Percentiles rank a stretch among this genome's conserved stretches.
Conservation (phyloP, 2,329 filamentous ascomycete species). For the Ustulina deusta region DNA sequence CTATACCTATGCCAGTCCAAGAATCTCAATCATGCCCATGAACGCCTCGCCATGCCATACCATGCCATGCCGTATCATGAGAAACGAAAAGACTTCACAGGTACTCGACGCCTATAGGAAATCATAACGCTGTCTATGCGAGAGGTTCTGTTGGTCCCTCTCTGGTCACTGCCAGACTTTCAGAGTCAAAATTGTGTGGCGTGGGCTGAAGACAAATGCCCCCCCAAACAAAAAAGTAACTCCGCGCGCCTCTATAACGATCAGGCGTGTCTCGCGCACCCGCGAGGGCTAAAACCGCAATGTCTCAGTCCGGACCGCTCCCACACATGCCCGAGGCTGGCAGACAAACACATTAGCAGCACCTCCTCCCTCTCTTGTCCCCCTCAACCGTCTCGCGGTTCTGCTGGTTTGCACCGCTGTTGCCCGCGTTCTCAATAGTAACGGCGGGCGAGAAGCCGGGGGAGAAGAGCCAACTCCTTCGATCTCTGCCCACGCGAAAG, state of each 20-base stretch:
- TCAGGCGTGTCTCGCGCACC: constrained; percentile 3
- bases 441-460: constrained; percentile 65
- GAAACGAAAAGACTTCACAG: constrained; percentile 14
- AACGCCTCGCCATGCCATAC: constrained; percentile 37
- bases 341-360: constrained; percentile 38
- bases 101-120: neutral
- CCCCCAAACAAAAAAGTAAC: too few species aligned
- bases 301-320: constrained; percentile 12
- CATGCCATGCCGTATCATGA: constrained; percentile 22
- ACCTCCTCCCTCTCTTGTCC: constrained; percentile 46
- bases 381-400: constrained; percentile 32
- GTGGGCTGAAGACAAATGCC: too few species aligned
- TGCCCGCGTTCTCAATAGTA: constrained; percentile 60
- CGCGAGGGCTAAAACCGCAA: neutral
- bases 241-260: neutral
- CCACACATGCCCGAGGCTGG: neutral
- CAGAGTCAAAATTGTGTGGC: neutral
- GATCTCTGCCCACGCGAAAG: constrained; percentile 69
- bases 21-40: constrained; percentile 27
- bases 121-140: neutral
- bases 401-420: constrained; percentile 44
- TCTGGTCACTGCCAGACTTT: neutral
- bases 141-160: neutral
- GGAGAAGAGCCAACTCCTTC: constrained; percentile 70
- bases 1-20: constrained; percentile 26